Conservation (phyloP, 1,284 basidiomycete species). For the Coniferiporia sulphurascens region DNA sequence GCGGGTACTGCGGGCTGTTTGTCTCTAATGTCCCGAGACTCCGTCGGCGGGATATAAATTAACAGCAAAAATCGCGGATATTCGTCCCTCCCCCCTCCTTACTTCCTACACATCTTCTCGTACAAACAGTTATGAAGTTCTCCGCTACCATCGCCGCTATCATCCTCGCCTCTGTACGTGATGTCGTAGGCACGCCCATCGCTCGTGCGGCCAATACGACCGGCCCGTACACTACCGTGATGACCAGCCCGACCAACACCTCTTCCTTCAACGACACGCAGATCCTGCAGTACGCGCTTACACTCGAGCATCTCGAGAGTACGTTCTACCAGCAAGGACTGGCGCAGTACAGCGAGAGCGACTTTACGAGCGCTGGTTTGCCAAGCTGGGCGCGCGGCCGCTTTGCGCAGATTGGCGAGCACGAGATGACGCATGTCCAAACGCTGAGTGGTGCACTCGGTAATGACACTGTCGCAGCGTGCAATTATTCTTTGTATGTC, state of each 20-base stretch:
- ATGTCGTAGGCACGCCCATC: slow-evolving; percentile 3
- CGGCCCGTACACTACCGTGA: not conserved
- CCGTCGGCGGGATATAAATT: no score
- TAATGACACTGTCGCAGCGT: slow-evolving; percentile 35
- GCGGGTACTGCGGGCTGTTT: no score
- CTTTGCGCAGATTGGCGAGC: slow-evolving; percentile 27
- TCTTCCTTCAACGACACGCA: slow-evolving; percentile 6
- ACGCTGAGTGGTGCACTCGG: slow-evolving; percentile 43
- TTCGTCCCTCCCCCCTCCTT: no score
- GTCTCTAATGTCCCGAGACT: no score
- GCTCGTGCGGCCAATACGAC: not conserved
- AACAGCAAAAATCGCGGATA: no score
- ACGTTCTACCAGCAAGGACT: slow-evolving; percentile 53
- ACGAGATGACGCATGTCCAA: slow-evolving; percentile 36
- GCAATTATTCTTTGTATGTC: slow-evolving; percentile 33
- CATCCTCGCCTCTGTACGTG: not conserved
- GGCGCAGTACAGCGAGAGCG: slow-evolving; percentile 38
- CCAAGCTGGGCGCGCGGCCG: slow-evolving; percentile 45
- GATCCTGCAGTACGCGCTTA: slow-evolving; percentile 49
- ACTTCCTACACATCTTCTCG: no score
- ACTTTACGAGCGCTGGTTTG: slow-evolving; percentile 51
- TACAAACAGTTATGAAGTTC: slow-evolving; percentile 5
- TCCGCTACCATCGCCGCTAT: not conserved
- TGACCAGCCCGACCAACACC: not conserved
- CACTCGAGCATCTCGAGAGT: slow-evolving; percentile 66